These are phyloP conservation scores for Austroboletus festivus DNA, from an alignment of 768 basidiomycete genomes.

Conservation along the genomic window DNA sequence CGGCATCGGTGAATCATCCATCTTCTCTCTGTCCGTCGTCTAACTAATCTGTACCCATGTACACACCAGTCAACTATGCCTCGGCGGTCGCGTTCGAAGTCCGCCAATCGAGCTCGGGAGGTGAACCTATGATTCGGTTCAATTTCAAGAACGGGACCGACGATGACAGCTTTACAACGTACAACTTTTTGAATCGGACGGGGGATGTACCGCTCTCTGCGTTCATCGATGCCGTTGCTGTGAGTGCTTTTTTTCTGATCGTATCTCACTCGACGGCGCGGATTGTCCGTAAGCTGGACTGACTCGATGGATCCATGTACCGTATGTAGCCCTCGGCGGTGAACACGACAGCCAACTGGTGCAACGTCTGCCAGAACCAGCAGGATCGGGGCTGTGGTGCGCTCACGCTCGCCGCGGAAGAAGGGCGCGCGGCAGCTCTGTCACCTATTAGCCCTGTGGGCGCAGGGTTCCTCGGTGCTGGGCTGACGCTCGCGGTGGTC, in stretches of 20 bases:
- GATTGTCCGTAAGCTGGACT: neutral
- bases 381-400: conserved; percentile 56
- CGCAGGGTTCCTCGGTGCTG: conserved; percentile 68
- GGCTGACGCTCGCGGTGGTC: conserved; percentile 44
- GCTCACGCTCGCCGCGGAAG: conserved; percentile 33
- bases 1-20: conserved; percentile 46
- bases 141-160: conserved; percentile 68
- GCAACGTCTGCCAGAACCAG: conserved; percentile 53
- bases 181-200: conserved; percentile 42
- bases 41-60: neutral
- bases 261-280: too few relatives aligned
- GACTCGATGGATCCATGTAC: too few relatives aligned
- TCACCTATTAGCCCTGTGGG: conserved; percentile 49
- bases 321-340: conserved; percentile 51
- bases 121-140: conserved; percentile 55
- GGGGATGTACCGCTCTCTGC: conserved; percentile 54
- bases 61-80: conserved; percentile 55
- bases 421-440: conserved; percentile 31
- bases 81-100: conserved; percentile 58
- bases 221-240: conserved; percentile 44
- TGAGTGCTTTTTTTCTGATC: conserved; percentile 23
- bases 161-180: conserved; percentile 40
- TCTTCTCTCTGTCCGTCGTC: neutral
- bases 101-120: conserved; percentile 42
- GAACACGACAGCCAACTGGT: conserved; percentile 57